These are phyloP conservation scores for Cerrena zonata DNA, from an alignment of 1,284 basidiomycete species.

Conservation along the genomic window DNA sequence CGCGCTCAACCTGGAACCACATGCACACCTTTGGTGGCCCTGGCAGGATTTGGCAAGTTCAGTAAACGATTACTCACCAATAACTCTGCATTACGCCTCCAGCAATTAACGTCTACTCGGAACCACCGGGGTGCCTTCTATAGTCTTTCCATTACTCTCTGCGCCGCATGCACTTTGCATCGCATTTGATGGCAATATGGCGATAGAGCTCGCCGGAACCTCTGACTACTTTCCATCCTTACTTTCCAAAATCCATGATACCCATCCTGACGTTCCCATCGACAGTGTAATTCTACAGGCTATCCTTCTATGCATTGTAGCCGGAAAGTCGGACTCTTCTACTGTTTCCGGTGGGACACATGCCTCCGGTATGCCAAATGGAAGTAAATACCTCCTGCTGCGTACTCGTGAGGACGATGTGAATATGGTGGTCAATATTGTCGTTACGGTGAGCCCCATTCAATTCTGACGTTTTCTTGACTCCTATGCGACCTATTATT, in stretches of 20 bases:
- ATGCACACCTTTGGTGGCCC: too few species aligned
- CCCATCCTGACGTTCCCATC: slow-evolving; percentile 42
- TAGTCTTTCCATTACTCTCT: too few species aligned
- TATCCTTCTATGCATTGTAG: slow-evolving; percentile 57
- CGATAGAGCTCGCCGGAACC: slow-evolving; percentile 33
- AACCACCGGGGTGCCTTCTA: too few species aligned
- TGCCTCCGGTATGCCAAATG: slow-evolving; percentile 3
- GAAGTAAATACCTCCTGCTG: slow-evolving; percentile 53
- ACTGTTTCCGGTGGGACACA: neutral
- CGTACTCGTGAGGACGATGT: slow-evolving; percentile 59
- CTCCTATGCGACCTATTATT: too few species aligned
- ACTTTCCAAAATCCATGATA: slow-evolving; percentile 39
- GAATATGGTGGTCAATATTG: slow-evolving; percentile 46
- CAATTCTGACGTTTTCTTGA: neutral
- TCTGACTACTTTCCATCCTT: slow-evolving; percentile 49
- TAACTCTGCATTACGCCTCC: too few species aligned
- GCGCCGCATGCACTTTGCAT: too few species aligned
- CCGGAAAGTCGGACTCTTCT: slow-evolving; percentile 27
- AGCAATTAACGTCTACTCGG: too few species aligned
- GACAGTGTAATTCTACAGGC: slow-evolving; percentile 62
- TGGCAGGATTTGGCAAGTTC: too few species aligned
- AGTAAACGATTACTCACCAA: too few species aligned
- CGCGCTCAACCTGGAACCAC: too few species aligned
- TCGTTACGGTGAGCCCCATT: slow-evolving; percentile 46
- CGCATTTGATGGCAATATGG: too few species aligned